Evolutionary conservation across 768 basidiomycete genomes (phyloP).

Genomic region (Mycena rosella): DNA sequence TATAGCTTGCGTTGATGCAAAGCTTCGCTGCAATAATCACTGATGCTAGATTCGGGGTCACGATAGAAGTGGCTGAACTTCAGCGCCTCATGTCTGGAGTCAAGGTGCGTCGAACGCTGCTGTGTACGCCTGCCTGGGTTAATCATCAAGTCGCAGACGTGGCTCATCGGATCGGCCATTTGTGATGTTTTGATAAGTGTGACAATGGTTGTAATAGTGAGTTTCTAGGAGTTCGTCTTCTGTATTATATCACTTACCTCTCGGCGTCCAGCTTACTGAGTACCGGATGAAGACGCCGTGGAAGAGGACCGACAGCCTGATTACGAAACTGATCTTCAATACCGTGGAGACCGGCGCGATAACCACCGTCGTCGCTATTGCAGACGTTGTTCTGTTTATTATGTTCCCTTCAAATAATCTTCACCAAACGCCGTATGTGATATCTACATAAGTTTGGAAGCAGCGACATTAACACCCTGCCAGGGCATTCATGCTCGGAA

Average conservation of each 20-base stretch:
- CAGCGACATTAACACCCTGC: not conserved
- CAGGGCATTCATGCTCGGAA: conserved; percentile 21
- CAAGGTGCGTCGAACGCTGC: conserved; percentile 6
- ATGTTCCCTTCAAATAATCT: conserved; percentile 11
- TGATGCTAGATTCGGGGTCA: conserved; percentile 10
- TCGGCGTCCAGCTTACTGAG: conserved; percentile 7
- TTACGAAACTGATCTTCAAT: conserved; percentile 25
- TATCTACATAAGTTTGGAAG: no score
- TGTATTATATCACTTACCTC: no score
- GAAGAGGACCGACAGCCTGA: conserved; percentile 16
- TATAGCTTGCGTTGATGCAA: conserved; percentile 28
- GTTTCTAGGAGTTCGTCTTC: not conserved
- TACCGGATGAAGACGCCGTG: conserved; percentile 4
- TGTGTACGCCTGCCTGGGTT: no score
- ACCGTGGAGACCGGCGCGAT: conserved; percentile 28
- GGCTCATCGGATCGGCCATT: conserved; percentile 32
- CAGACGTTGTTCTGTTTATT: conserved; percentile 25
- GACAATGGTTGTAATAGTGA: conserved; percentile 22
- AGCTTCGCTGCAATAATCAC: no score
- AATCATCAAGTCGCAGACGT: conserved; percentile 14
- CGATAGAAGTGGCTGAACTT: not conserved
- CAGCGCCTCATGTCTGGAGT: conserved; percentile 8
- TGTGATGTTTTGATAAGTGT: conserved; percentile 17
- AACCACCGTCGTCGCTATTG: conserved; percentile 17
- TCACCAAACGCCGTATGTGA: conserved; percentile 19